Evolutionary conservation across 2,329 filamentous ascomycete genomes (phyloP).

Genomic region (Stemphylium vesicarium): DNA sequence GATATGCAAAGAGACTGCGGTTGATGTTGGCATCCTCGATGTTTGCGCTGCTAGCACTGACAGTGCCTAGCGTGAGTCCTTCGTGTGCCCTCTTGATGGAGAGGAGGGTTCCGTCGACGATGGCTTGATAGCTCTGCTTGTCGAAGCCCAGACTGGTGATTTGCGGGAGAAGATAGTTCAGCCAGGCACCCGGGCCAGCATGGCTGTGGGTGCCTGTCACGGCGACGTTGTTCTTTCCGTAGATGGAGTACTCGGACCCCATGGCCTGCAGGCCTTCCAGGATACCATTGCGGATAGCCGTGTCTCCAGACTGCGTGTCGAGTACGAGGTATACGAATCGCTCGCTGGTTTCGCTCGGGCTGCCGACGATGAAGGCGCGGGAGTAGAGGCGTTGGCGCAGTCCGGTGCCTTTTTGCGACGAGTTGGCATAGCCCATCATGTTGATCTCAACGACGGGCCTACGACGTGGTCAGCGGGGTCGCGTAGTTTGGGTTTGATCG

Average conservation of each 20-base stretch:
- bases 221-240: constrained; percentile 81
- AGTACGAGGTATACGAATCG: constrained; percentile 87
- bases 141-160: constrained; percentile 88
- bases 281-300: constrained; percentile 86
- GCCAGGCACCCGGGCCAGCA: constrained; percentile 87
- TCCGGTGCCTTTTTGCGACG: constrained; percentile 81
- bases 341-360: constrained; percentile 68
- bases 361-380: constrained; percentile 84
- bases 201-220: constrained; percentile 94
- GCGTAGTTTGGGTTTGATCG: too few species aligned
- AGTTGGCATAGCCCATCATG: constrained; percentile 89
- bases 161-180: constrained; percentile 92
- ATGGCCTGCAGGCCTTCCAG: constrained; percentile 73
- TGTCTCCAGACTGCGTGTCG: constrained; percentile 87
- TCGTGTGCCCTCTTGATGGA: constrained; percentile 84
- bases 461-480: constrained; percentile 16
- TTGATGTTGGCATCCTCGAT: constrained; percentile 84
- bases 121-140: constrained; percentile 84
- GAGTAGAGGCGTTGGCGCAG: constrained; percentile 88
- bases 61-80: constrained; percentile 70
- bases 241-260: constrained; percentile 75
- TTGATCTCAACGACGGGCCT: constrained; percentile 88
- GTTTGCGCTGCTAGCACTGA: constrained; percentile 73
- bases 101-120: constrained; percentile 82
- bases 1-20: constrained; percentile 84